Evolutionary conservation across 148 eudicot species (phyloP).

Genomic region (Rhododendron molle): DNA sequence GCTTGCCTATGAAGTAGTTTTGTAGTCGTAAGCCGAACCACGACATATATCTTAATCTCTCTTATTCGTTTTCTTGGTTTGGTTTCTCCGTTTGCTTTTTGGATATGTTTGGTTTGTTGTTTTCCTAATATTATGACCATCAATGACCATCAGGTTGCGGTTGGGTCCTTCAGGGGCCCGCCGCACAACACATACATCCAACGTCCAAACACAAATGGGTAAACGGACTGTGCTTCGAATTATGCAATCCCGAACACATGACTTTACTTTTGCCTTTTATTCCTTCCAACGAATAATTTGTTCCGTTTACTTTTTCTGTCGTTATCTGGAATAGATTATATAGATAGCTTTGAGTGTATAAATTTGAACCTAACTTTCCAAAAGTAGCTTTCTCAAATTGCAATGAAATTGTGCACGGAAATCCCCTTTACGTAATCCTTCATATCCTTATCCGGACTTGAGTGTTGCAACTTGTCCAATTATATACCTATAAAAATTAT

Average conservation of each 20-base stretch:
- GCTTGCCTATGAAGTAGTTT: no score
- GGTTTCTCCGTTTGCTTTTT: no score
- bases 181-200: not conserved
- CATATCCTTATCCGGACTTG: not conserved
- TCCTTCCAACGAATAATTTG: not conserved
- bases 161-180: no score
- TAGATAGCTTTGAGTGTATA: not conserved
- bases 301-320: not conserved
- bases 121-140: no score
- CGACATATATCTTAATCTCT: no score
- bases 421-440: not conserved
- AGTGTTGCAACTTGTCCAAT: not conserved
- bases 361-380: not conserved
- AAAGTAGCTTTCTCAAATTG: not conserved
- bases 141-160: no score
- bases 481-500: no score
- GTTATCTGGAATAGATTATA: not conserved
- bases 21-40: no score
- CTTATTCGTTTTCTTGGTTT: no score
- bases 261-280: not conserved
- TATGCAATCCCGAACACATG: not conserved
- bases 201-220: not conserved
- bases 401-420: not conserved
- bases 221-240: not conserved
- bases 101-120: no score